Percentiles rank a stretch among this genome's conserved stretches.
Conservation (phyloP, 2,329 filamentous ascomycete genomes). For the Daldinia eschscholtzii region DNA sequence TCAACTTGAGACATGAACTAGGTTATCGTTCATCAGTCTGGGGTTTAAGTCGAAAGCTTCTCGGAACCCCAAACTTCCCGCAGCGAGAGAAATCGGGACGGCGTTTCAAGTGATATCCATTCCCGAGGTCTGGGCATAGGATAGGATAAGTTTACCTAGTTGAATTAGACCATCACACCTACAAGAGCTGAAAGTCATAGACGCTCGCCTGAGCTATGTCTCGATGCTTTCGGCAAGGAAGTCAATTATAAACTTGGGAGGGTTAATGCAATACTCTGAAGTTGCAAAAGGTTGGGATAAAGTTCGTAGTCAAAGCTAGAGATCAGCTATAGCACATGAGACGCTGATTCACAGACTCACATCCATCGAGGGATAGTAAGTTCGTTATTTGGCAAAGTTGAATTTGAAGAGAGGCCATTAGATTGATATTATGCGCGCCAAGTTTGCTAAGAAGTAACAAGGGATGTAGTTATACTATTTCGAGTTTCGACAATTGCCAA, state of each 20-base stretch:
- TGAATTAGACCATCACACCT: not conserved
- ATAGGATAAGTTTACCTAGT: not conserved
- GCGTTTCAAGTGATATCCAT: slow-evolving; percentile 15
- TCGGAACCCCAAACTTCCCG: slow-evolving; percentile 26
- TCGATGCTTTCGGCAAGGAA: slow-evolving; percentile 18
- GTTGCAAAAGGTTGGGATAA: slow-evolving; percentile 15
- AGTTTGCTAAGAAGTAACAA: not conserved
- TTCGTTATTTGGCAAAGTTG: not conserved
- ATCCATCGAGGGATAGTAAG: not conserved
- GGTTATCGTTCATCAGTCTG: slow-evolving; percentile 25
- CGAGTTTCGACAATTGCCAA: not conserved
- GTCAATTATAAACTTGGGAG: slow-evolving; percentile 8
- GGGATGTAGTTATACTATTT: not conserved
- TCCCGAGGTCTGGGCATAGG: slow-evolving; percentile 15
- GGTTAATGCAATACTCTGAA: slow-evolving; percentile 9
- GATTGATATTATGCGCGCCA: not conserved
- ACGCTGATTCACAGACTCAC: not conserved
- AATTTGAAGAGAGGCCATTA: not conserved
- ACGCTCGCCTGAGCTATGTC: not conserved
- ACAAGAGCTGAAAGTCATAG: not conserved
- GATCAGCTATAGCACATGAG: slow-evolving; percentile 7
- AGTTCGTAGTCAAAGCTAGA: slow-evolving; percentile 15
- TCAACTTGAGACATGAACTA: slow-evolving; percentile 32
- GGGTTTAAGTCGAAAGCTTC: slow-evolving; percentile 32
- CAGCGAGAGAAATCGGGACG: slow-evolving; percentile 3